Evolutionary conservation across 2,329 filamentous ascomycete genomes (phyloP).

Genomic region (Colletotrichum agaves): DNA sequence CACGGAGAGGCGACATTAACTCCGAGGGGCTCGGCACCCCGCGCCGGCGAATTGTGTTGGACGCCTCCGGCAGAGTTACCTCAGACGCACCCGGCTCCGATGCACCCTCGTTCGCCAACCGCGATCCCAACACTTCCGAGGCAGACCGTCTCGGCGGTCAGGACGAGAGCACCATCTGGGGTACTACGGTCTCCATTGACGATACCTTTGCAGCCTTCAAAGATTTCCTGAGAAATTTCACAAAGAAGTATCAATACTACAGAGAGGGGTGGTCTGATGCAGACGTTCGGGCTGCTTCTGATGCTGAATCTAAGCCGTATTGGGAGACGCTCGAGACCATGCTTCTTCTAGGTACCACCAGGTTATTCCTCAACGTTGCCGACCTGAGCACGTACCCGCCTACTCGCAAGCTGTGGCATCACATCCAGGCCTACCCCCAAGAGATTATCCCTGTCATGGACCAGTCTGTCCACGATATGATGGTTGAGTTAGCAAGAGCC

Average conservation of each 20-base stretch:
- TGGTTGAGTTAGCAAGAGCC: constrained; percentile 87
- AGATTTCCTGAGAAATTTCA: constrained; percentile 92
- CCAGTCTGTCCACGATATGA: constrained; percentile 90
- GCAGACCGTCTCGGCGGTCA: constrained; percentile 87
- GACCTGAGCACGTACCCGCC: constrained; percentile 94
- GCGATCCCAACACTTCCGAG: constrained; percentile 88
- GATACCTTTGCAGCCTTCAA: constrained; percentile 90
- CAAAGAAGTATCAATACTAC: constrained; percentile 93
- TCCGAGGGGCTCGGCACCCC: constrained; percentile 76
- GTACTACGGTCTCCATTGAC: constrained; percentile 93
- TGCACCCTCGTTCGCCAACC: constrained; percentile 68
- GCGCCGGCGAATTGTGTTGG: constrained; percentile 67
- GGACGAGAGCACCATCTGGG: constrained; percentile 90
- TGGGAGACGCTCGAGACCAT: constrained; percentile 88
- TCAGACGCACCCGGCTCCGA: constrained; percentile 65
- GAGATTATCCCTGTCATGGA: constrained; percentile 98
- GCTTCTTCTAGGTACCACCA: constrained; percentile 84
- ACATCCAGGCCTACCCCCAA: constrained; percentile 91
- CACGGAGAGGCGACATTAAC: constrained; percentile 86
- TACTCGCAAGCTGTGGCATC: constrained; percentile 94
- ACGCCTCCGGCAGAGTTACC: constrained; percentile 68
- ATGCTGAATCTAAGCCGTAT: constrained; percentile 84
- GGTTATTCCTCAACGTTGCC: constrained; percentile 86
- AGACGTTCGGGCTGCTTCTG: constrained; percentile 75
- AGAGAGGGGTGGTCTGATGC: constrained; percentile 84